Base-by-base conservation (phyloP, 2,329 filamentous ascomycete genomes). In the Tolypocladium pustulatum region DNA sequence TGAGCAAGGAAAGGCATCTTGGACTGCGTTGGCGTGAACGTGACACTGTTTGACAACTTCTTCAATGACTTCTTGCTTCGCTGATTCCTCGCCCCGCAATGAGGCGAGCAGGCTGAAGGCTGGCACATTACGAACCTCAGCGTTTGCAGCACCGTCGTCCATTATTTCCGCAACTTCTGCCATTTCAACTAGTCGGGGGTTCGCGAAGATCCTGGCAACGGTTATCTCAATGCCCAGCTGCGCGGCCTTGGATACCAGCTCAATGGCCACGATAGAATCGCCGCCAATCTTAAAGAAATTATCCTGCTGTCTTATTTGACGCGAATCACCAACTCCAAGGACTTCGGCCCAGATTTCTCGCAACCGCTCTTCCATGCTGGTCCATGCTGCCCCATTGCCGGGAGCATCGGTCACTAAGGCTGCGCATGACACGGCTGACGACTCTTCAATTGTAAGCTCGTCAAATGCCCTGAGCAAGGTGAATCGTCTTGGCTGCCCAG, bases 1-100 rank as follows among this genome's bases (percentile, higher is more conserved):
- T 8, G 72, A 71, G 64, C 71, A 74, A 7, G 73, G 74, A 51
- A 72, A 76, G 2, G 71, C 61, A 58, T 76, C 71, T 34, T 69
- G 51, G 20, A 71, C 55, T 10, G 54, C 3, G 54, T 30, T 22
- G 17, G 30, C n/a, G 3, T 25, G 17, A 15, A 58, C 30, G 13
- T 43, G 13, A 20, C 54, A 56, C 22, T 56, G 27, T 17, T n/a
- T 43, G 15, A 32, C 10, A 25, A 30, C 38, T 41, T 56, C 54
- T 8, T 20, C 27, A n/a, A 56, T 46, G 40, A 56, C 20, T 34
- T 43, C 27, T 6, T n/a, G 17, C 30, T 41, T 41, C n/a, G 17
- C 38, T 3, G 15, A 17, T 22, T 46, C 38, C 3, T 7, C 20
- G 20, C n/a, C 30, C 25, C 30, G 37, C 15, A 40, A 7, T 34